Evolutionary conservation across 495 filamentous ascomycete genomes (phyloP), one percentile per base, ranked within the genome.

Genomic region (Penicillium ucsense): DNA sequence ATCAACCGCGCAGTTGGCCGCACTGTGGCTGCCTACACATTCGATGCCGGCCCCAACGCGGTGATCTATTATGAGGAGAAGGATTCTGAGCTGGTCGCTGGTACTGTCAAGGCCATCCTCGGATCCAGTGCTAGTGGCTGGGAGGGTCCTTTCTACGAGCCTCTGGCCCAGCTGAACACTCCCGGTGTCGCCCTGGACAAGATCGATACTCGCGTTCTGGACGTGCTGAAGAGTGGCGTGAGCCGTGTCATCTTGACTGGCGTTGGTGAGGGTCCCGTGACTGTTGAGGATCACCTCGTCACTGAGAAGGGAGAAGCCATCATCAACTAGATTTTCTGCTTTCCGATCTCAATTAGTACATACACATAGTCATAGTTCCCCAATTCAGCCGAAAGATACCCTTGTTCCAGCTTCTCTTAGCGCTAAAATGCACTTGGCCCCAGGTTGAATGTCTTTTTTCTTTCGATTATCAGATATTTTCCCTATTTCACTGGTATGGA

Each of bases 11-110:
- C 75, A 7, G 80, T 77, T 11, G 86, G 86, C 38, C 82, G 78
- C 67, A 79, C 73, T 2, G 76, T 96, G 3, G 86, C 85, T 7
- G 91, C 92, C 12, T 99, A 99, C 65, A 99, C 92, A 0, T 99
- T 95, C 60, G 92, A 99, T 66, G 92, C 92, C 2, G 92, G 92
- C 38, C 94, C 92, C 52, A 99, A 99, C 63, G 86, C 87, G 31
- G 92, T 99, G 31, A 81, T 99, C 38, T 99, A 97, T 67, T 96
- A 89, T 52, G 77, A 86, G 31, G 85, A 88, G 66, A 72, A 86
- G 74, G 78, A 90, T 55, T 78, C 81, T 41, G 75, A 70, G 28
- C 61, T 76, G 4, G 84, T 98, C 12, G 70, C 84, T 1, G 89
- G 86, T 4, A 77, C 78, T 2, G 83, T 96, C 62, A 72, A 75